Percentiles rank a stretch among this genome's conserved stretches.
Conservation (phyloP, 2,329 filamentous ascomycete genomes). For the Amphichorda felina region DNA sequence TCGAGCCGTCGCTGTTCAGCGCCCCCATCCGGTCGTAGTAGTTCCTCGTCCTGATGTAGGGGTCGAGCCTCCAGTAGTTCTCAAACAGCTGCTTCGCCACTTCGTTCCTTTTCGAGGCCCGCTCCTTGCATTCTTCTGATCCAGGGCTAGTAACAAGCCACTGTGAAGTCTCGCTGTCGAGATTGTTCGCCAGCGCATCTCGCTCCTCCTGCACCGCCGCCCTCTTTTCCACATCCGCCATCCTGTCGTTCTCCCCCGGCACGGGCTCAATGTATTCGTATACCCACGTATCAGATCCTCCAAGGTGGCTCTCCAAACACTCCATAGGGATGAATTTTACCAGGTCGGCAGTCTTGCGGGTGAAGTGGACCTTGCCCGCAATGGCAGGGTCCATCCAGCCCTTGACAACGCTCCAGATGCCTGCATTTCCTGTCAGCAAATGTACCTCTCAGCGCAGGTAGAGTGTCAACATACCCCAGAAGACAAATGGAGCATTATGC, state of each 20-base stretch:
- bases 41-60: constrained; percentile 72
- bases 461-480: constrained; percentile 29
- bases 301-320: constrained; percentile 71
- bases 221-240: constrained; percentile 53
- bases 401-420: constrained; percentile 91
- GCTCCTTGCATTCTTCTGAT: constrained; percentile 16
- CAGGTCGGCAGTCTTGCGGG: constrained; percentile 68
- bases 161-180: constrained; percentile 59
- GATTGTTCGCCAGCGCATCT: constrained; percentile 54
- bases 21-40: constrained; percentile 74
- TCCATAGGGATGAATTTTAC: constrained; percentile 59
- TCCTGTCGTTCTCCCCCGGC: constrained; percentile 61
- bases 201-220: constrained; percentile 54
- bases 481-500: constrained; percentile 66
- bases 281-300: constrained; percentile 73
- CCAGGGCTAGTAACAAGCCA: constrained; percentile 52
- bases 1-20: too few relatives aligned
- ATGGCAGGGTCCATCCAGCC: constrained; percentile 97
- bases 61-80: constrained; percentile 86
- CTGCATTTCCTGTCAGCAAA: constrained; percentile 32
- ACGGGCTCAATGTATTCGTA: constrained; percentile 74
- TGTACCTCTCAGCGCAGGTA: too few relatives aligned
- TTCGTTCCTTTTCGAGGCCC: constrained; percentile 37
- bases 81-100: constrained; percentile 52
- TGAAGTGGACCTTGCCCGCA: constrained; percentile 87